These are phyloP conservation scores for Phaeosphaeria sp. DNA, from an alignment of 2,329 filamentous ascomycete species.

Conservation along the genomic window DNA sequence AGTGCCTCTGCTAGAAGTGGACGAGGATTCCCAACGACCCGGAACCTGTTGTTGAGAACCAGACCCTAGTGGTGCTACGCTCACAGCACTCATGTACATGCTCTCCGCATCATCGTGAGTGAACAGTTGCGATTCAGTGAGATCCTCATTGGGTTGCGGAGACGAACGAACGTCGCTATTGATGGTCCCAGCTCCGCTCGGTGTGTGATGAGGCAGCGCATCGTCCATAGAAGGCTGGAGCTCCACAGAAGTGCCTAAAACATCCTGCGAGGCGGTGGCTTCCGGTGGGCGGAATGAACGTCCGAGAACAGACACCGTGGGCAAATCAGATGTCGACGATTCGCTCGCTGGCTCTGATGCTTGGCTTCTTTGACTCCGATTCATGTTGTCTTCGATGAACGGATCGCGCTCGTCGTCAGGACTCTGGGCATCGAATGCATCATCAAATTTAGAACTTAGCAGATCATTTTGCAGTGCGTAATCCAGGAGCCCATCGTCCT, in stretches of 20 bases:
- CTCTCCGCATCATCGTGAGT: constrained; percentile 83
- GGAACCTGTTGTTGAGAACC: constrained; percentile 39
- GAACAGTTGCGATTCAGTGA: constrained; percentile 68
- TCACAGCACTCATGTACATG: constrained; percentile 80
- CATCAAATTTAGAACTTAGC: constrained; percentile 32
- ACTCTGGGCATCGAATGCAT: constrained; percentile 10
- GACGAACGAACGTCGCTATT: constrained; percentile 5
- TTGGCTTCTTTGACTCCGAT: constrained; percentile 22
- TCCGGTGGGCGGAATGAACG: constrained; percentile 19
- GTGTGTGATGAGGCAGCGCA: constrained; percentile 15
- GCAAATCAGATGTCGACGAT: constrained; percentile 25
- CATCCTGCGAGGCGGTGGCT: constrained; percentile 10
- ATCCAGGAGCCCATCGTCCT: constrained; percentile 43
- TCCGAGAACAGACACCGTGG: constrained; percentile 34
- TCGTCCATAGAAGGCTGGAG: constrained; percentile 17
- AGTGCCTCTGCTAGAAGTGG: constrained; percentile 39
- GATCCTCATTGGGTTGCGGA: constrained; percentile 24
- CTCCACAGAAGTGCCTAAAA: constrained; percentile 13
- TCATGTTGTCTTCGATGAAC: constrained; percentile 15
- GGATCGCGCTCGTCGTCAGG: constrained; percentile 3
- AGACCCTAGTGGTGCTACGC: constrained; percentile 42
- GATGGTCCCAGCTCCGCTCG: constrained; percentile 10
- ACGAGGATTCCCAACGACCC: constrained; percentile 51
- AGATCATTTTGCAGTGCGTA: constrained; percentile 43
- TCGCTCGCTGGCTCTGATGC: constrained; percentile 21